A percentile compares a stretch with the other conserved stretches of the same genome.
Conservation (phyloP, 805 yeast species). For the Torulaspora microellipsoides region DNA sequence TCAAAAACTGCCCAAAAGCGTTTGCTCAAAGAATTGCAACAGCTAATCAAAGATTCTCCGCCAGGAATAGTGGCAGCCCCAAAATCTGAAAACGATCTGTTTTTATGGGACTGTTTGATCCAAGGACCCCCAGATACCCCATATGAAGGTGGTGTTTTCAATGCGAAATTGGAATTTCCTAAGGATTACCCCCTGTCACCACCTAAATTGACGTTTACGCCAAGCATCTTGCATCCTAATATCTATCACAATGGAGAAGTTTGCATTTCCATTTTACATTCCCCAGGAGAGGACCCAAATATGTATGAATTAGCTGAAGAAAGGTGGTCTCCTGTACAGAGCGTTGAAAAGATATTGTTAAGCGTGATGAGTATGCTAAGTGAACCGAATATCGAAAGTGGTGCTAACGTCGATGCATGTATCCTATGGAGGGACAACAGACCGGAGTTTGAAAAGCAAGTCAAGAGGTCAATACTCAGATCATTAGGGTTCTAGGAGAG, state of each 20-base stretch:
- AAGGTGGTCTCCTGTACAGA: constrained; percentile 97
- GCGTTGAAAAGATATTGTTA: constrained; percentile 90
- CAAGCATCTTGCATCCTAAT: constrained; percentile 89
- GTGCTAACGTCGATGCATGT: constrained; percentile 78
- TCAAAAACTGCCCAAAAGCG: constrained; percentile 75
- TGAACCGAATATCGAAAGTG: constrained; percentile 94
- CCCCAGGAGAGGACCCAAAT: constrained; percentile 97
- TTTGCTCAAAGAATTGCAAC: constrained; percentile 83
- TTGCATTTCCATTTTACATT: constrained; percentile 89
- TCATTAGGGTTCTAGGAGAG: constrained; percentile 56
- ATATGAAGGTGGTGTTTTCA: constrained; percentile 83
- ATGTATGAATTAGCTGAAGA: constrained; percentile 94
- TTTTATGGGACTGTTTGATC: constrained; percentile 77
- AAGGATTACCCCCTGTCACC: constrained; percentile 79
- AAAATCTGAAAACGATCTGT: constrained; percentile 62
- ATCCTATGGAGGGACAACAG: constrained; percentile 90
- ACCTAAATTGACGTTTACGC: constrained; percentile 68
- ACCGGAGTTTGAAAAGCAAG: constrained; percentile 58
- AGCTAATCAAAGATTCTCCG: constrained; percentile 78
- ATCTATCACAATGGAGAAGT: constrained; percentile 93
- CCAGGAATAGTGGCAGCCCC: constrained; percentile 98
- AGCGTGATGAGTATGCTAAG: constrained; percentile 96
- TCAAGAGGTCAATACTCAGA: constrained; percentile 61
- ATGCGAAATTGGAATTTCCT: constrained; percentile 70
- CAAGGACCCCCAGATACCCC: constrained; percentile 84